These are phyloP conservation scores for Benincasa hispida DNA, from an alignment of 306 rosid species.

Conservation along the genomic window DNA sequence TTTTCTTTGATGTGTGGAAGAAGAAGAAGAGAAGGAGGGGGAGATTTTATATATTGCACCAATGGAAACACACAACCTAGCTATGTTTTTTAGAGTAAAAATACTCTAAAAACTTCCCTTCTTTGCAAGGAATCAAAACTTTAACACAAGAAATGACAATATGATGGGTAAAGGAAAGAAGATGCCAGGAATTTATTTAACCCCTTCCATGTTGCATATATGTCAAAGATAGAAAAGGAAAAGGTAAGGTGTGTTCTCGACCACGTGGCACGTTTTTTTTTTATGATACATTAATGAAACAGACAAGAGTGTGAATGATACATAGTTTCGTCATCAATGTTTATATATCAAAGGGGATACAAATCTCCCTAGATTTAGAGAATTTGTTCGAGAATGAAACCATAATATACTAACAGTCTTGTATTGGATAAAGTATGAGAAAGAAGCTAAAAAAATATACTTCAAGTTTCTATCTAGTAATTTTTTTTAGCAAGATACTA, in stretches of 20 bases:
- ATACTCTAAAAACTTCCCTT: not conserved
- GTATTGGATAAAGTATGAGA: too few species aligned
- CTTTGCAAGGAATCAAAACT: conserved; percentile 12
- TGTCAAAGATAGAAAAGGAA: conserved; percentile 11
- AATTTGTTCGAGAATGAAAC: not conserved
- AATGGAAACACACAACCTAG: not conserved
- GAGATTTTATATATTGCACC: not conserved
- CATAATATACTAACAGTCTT: too few species aligned
- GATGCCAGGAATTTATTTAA: conserved; percentile 23
- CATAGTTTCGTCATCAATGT: not conserved
- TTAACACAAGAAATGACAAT: conserved; percentile 9
- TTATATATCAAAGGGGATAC: conserved; percentile 5
- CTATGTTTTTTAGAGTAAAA: not conserved
- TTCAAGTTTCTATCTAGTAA: not conserved
- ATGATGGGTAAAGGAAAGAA: conserved; percentile 17
- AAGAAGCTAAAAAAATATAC: not conserved
- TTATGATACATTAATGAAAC: not conserved
- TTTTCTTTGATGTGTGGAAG: not conserved
- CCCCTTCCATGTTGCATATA: conserved; percentile 18
- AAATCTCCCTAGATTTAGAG: not conserved
- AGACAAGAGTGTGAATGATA: not conserved
- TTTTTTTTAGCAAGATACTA: too few species aligned
- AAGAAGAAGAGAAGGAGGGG: not conserved
- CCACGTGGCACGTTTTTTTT: conserved; percentile 16
- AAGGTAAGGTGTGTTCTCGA: conserved; percentile 16